Conservation (phyloP, 768 basidiomycete species). For the Kwoniella sp. region DNA sequence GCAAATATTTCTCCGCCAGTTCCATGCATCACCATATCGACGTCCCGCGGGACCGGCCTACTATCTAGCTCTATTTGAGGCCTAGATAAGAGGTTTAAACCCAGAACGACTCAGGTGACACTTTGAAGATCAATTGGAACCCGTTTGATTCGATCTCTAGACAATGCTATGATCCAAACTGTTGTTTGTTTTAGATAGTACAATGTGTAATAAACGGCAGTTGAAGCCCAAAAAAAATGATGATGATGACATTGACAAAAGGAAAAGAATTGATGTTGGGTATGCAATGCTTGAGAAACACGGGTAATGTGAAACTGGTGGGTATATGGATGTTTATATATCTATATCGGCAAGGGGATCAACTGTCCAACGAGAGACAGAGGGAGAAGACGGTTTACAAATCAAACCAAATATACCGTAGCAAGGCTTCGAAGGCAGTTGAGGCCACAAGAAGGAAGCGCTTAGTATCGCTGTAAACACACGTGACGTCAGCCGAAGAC, state of each 20-base stretch:
- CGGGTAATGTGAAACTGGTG: constrained; percentile 27
- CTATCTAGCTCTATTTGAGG: not conserved
- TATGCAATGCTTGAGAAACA: constrained; percentile 19
- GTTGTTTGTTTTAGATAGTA: not conserved
- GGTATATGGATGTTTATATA: constrained; percentile 17
- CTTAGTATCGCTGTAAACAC: constrained; percentile 32
- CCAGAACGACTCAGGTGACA: not conserved
- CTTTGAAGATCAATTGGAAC: constrained; percentile 10
- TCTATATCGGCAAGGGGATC: not conserved
- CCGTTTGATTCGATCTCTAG: constrained; percentile 19
- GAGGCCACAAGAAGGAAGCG: constrained; percentile 33
- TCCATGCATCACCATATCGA: constrained; percentile 23
- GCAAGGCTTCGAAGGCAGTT: constrained; percentile 39
- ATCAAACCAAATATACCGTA: not conserved
- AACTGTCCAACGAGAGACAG: not conserved
- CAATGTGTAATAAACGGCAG: constrained; percentile 25
- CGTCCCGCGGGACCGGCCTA: not conserved
- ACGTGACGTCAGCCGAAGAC: not conserved
- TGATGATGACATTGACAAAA: constrained; percentile 2
- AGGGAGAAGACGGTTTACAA: not conserved
- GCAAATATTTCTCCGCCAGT: constrained; percentile 22
- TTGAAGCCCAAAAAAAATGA: constrained; percentile 39
- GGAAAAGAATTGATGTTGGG: constrained; percentile 11
- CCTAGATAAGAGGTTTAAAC: not conserved
- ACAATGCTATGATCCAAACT: constrained; percentile 9